Base-by-base conservation (phyloP, 352 stramenopile genomes). In the Phytopythium helicoides region DNA sequence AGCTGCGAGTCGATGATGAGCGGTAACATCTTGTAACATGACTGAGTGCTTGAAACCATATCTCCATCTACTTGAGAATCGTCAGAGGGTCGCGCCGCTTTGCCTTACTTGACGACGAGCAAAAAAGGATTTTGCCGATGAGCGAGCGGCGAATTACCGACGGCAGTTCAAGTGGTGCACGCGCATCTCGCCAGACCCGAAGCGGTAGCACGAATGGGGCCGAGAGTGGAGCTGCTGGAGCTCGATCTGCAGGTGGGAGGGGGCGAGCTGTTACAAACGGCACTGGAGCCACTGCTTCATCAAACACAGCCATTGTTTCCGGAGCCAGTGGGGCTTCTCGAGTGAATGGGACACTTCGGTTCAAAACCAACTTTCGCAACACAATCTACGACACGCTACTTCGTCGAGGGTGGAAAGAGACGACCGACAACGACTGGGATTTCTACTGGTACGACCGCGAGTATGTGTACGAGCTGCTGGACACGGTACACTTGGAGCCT, bases 311-410 rank as follows among this genome's bases (percentile, higher is more conserved):
- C n/a, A n/a, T n/a, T n/a, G n/a, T n/a, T n/a, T n/a, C n/a, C n/a
- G n/a, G n/a, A n/a, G n/a, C n/a, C n/a, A n/a, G n/a, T n/a, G n/a
- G n/a, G n/a, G n/a, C n/a, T n/a, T n/a, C 28, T 8, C 26, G 31
- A 0, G 18, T 33, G 0, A 28, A 18, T 7, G 31, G 23, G 44
- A 39, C 57, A 35, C 60, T 58, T 50, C 62, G 49, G 40, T 97
- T 97, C 64, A 94, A 94, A 64, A 97, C 87, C 8, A 92, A 64
- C 10, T 97, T 97, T 69, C 80, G 86, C 34, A 97, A 97, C 58
- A 97, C 88, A 5, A 95, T 97, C 55, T 97, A 91, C 64, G 88
- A 97, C 58, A 91, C 90, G 18, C 79, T 97, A 58, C 68, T 94
- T 25, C 76, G 74, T 45, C 79, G 86, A 2, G 89, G 90, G 0